Base-by-base conservation (phyloP, 306 rosid genomes). In the Geum urbanum region DNA sequence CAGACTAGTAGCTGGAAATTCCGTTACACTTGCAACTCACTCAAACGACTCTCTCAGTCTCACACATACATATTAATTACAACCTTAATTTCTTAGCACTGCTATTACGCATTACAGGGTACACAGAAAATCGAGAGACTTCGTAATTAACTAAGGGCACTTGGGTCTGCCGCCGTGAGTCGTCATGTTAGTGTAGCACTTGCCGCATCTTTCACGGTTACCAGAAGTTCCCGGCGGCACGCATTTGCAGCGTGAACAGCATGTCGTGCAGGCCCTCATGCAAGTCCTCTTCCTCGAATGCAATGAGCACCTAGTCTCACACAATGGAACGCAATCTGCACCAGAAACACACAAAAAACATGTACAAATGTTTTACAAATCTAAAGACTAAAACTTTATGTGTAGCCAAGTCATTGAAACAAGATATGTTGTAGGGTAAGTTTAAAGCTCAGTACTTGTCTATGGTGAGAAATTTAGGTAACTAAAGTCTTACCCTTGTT, bases 221-320 rank as follows among this genome's bases (percentile, higher is more conserved):
- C 98, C 98, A 6, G 32, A 92, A 15, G 98, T 88, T 56, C 98
- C 98, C 9, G 98, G 98, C 0, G 98, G 98, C 1, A 92, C 97
- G 66, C 98, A 92, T 72, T 66, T 85, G 97, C 98, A 92, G 6
- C 98, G 84, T 27, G 76, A 81, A 71, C 98, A 92, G 56, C 98
- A 92, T 5, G 98, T 88, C 59, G 66, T 27, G 76, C 98, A 92
- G 1, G 98, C 98, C 76, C 97, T 88, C 48, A 43, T 14, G 74
- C 98, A 92, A 9, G 75, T 0, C 0, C 56, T 85, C 77, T 76
- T 75, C 83, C 97, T 88, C 5, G 88, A 85, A 60, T 88, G 92
- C 5, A 72, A 9, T 24, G 78, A 7, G 79, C 98, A 92, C 69
- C 97, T 85, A 19, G 66, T 24, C 7, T 35, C 80, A 75, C 98